phyloP scores from a whole-genome alignment of 78 protist species.

The Capsaspora owczarzaki region DNA sequence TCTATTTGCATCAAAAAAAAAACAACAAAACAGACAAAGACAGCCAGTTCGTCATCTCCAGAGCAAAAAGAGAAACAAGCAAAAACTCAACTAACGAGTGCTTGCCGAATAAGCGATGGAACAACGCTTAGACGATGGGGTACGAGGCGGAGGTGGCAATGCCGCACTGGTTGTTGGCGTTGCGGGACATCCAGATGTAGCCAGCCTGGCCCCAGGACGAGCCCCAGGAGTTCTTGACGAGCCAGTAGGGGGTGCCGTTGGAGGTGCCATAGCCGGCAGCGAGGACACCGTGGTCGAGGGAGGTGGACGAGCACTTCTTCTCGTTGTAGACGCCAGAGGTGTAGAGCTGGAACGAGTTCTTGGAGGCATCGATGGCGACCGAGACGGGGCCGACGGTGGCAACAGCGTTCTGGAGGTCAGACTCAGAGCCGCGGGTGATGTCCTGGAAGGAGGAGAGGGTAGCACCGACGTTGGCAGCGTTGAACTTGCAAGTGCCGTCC shows the following conservation, averaged over 20 bases:
- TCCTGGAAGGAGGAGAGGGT: conserved; percentile 34
- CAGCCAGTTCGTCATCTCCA: too few species aligned
- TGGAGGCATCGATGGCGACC: conserved; percentile 72
- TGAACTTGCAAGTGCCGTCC: conserved; percentile 43
- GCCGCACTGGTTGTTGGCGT: conserved; percentile 19
- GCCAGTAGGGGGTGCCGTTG: conserved; percentile 14
- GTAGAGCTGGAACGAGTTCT: background rate
- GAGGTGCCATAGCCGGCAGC: conserved; percentile 32
- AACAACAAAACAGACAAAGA: too few species aligned
- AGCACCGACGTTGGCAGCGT: conserved; percentile 17
- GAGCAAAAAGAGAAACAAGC: too few species aligned
- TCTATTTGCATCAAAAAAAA: too few species aligned
- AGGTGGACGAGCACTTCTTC: background rate
- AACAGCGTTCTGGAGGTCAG: conserved; percentile 31
- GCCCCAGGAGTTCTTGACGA: conserved; percentile 29
- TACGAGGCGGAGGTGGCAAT: background rate
- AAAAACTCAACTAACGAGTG: too few species aligned
- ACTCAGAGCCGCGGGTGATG: conserved; percentile 26
- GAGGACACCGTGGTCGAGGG: conserved; percentile 31
- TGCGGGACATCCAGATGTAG: background rate
- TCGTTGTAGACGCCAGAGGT: background rate
- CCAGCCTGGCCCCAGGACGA: conserved; percentile 26
- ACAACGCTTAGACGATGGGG: background rate
- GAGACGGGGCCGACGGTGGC: conserved; percentile 67
- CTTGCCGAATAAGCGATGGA: too few species aligned